These are phyloP conservation scores for Bipolaris victoriae DNA, from an alignment of 2,329 filamentous ascomycete species.

Conservation along the genomic window DNA sequence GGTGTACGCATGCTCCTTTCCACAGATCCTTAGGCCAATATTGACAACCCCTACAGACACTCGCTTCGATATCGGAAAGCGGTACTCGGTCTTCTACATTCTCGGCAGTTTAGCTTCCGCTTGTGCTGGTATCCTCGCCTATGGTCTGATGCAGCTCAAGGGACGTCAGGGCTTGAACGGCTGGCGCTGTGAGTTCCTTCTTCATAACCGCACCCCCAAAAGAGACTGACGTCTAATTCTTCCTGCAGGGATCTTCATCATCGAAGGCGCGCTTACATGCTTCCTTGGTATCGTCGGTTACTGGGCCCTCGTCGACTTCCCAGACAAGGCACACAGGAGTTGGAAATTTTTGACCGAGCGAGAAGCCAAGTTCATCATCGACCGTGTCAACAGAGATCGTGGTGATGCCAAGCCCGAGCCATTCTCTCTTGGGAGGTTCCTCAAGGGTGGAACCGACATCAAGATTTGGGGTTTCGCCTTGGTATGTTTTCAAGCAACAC, in stretches of 20 bases:
- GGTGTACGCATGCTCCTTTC: slow-evolving; percentile 27
- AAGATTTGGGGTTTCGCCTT: slow-evolving; percentile 63
- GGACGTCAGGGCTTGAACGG: slow-evolving; percentile 58
- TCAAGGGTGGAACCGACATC: slow-evolving; percentile 55
- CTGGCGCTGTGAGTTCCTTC: slow-evolving; percentile 48
- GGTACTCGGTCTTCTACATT: slow-evolving; percentile 73
- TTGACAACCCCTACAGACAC: slow-evolving; percentile 35
- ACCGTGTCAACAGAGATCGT: slow-evolving; percentile 60
- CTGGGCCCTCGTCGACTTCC: slow-evolving; percentile 55
- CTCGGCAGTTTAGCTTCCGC: slow-evolving; percentile 70
- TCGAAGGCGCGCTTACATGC: slow-evolving; percentile 52
- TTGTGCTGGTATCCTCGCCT: slow-evolving; percentile 72
- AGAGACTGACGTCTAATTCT: slow-evolving; percentile 42
- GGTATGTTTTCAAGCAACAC: slow-evolving; percentile 36
- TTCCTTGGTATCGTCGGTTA: slow-evolving; percentile 50
- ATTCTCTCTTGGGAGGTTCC: slow-evolving; percentile 57
- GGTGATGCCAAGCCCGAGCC: slow-evolving; percentile 57
- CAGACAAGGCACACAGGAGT: slow-evolving; percentile 50
- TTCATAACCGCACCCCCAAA: slow-evolving; percentile 12
- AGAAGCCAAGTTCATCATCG: slow-evolving; percentile 58
- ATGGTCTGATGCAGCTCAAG: slow-evolving; percentile 69
- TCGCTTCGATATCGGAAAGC: slow-evolving; percentile 70
- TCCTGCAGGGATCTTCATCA: slow-evolving; percentile 51
- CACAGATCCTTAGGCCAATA: too few species aligned
- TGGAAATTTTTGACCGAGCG: slow-evolving; percentile 54